A percentile compares a stretch with the other conserved stretches of the same genome.
These are phyloP conservation scores for Asterophora parasitica DNA, from an alignment of 768 basidiomycete species.

Conservation along the genomic window DNA sequence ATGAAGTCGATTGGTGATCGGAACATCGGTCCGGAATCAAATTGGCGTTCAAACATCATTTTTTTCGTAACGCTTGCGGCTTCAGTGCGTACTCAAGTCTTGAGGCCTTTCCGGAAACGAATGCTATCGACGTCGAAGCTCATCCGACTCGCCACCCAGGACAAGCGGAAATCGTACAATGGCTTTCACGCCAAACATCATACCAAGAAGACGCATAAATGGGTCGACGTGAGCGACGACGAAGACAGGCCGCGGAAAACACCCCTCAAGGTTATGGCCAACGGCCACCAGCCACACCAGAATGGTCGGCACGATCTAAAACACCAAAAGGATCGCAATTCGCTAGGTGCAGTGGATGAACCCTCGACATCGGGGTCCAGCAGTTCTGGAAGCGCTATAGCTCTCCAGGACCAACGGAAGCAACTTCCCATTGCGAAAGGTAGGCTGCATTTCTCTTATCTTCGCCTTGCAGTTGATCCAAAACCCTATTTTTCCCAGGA, in stretches of 20 bases:
- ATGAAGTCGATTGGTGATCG: not conserved
- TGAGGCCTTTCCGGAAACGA: not conserved
- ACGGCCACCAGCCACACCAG: constrained; percentile 18
- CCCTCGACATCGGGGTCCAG: constrained; percentile 21
- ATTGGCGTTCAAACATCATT: not conserved
- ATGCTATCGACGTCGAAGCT: constrained; percentile 7
- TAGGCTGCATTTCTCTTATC: constrained; percentile 24
- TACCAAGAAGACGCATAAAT: constrained; percentile 23
- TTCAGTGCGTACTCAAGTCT: not conserved
- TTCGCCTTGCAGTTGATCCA: not conserved
- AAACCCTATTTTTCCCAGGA: constrained; percentile 37
- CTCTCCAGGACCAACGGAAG: constrained; percentile 60
- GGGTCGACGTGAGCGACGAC: constrained; percentile 38
- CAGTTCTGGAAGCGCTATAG: constrained; percentile 18
- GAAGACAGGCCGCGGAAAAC: constrained; percentile 27
- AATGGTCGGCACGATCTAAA: constrained; percentile 19
- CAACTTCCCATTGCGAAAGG: constrained; percentile 80
- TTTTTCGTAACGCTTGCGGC: not conserved
- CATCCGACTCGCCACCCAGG: constrained; percentile 11
- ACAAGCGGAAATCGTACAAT: not conserved
- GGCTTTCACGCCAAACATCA: constrained; percentile 1
- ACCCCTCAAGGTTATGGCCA: constrained; percentile 25
- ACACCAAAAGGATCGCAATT: constrained; percentile 30
- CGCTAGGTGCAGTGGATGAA: not conserved
- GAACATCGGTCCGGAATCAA: not conserved